These are phyloP conservation scores for Verticillium klebahnii DNA, from an alignment of 2,329 filamentous ascomycete species.

Conservation along the genomic window DNA sequence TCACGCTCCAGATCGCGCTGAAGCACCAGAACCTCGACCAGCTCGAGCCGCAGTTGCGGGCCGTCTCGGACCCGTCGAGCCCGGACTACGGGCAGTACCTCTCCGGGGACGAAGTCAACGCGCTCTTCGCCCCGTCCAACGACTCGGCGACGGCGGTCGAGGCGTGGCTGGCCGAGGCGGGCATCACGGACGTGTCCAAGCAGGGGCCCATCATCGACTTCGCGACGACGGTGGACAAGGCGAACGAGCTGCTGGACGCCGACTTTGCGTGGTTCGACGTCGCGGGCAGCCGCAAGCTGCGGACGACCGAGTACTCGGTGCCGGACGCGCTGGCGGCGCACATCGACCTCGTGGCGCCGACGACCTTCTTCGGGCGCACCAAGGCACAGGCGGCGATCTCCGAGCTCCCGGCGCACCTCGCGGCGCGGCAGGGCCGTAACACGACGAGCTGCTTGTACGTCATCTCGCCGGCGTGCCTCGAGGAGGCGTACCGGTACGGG, in stretches of 20 bases:
- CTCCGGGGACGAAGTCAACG: conserved; percentile 15
- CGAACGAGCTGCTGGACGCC: conserved; percentile 34
- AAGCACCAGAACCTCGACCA: conserved; percentile 18
- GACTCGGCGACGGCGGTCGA: conserved; percentile 15
- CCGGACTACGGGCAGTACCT: conserved; percentile 21
- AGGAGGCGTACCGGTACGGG: conserved; percentile 42
- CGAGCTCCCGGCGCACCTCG: conserved; percentile 1
- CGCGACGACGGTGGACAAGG: conserved; percentile 25
- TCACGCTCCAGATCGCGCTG: conserved; percentile 14
- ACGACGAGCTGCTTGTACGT: conserved; percentile 17
- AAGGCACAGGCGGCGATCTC: conserved; percentile 1
- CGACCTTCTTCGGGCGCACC: conserved; percentile 38
- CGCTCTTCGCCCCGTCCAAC: conserved; percentile 17
- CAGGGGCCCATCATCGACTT: neutral
- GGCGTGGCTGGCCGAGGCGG: conserved; percentile 16
- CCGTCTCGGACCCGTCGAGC: conserved; percentile 19
- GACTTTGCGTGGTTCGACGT: conserved; percentile 35
- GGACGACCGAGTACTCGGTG: conserved; percentile 21
- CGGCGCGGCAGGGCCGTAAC: conserved; percentile 10
- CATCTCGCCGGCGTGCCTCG: conserved; percentile 43
- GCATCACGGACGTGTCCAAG: neutral
- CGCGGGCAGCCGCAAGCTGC: conserved; percentile 28
- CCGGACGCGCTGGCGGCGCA: conserved; percentile 27
- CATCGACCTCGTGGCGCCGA: conserved; percentile 41
- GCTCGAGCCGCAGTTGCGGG: conserved; percentile 17